Conservation (phyloP, 2,329 filamentous ascomycete genomes). For the Trichophyton benhamiae region DNA sequence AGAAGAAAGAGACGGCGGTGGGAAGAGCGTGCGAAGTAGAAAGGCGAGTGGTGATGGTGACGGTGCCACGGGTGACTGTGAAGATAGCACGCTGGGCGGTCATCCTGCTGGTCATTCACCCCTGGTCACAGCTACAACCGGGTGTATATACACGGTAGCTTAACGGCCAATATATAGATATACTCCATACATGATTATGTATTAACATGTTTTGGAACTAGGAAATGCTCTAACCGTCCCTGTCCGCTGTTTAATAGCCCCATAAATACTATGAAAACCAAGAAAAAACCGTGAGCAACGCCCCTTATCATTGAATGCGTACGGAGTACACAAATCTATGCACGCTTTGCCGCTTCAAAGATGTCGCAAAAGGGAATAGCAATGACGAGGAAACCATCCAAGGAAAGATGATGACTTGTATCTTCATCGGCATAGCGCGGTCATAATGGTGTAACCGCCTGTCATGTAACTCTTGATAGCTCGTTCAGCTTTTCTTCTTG, state of each 20-base stretch:
- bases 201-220: not conserved
- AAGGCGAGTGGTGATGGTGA: not conserved
- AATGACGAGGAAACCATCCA: not conserved
- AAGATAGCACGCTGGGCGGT: not conserved
- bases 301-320: not conserved
- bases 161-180: not conserved
- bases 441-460: not conserved
- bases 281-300: not conserved
- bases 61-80: not conserved
- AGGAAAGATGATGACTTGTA: not conserved
- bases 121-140: not conserved
- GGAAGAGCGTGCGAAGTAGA: not conserved
- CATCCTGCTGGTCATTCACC: not conserved
- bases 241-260: not conserved
- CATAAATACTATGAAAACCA: not conserved
- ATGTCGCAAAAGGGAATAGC: not conserved
- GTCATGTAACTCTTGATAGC: not conserved
- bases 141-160: not conserved
- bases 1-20: not conserved
- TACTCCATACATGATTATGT: not conserved
- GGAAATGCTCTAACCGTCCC: not conserved
- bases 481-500: slow-evolving; percentile 51
- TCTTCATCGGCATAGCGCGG: not conserved
- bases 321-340: not conserved
- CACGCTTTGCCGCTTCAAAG: not conserved